Conservation (phyloP, 2,329 filamentous ascomycete genomes). For the Metarhizium brunneum region DNA sequence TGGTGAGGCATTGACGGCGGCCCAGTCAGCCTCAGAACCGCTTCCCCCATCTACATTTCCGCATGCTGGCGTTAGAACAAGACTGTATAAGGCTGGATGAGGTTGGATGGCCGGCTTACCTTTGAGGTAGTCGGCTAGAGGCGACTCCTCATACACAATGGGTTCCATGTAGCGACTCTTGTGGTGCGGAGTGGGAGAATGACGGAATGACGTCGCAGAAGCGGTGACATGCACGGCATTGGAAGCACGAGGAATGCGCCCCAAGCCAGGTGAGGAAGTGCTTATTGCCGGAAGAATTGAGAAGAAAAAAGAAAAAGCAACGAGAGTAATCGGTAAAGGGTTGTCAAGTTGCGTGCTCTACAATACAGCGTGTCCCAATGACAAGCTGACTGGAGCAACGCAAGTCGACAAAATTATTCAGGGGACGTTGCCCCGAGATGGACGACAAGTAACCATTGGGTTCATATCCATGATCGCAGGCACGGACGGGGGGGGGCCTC, state of each 20-base stretch:
- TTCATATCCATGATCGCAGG: too few relatives aligned
- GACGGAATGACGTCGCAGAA: constrained; percentile 15
- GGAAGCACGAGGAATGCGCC: constrained; percentile 9
- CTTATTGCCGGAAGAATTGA: background rate
- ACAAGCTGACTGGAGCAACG: too few relatives aligned
- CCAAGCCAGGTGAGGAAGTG: background rate
- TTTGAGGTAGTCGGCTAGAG: constrained; percentile 82
- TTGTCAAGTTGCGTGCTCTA: too few relatives aligned
- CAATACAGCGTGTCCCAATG: too few relatives aligned
- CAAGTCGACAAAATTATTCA: background rate
- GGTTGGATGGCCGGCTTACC: constrained; percentile 40
- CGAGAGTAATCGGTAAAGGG: background rate
- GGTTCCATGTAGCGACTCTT: constrained; percentile 56
- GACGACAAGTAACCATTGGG: too few relatives aligned
- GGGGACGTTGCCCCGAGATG: too few relatives aligned
- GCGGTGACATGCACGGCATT: constrained; percentile 20
- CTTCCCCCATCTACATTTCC: constrained; percentile 36
- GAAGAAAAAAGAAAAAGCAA: background rate
- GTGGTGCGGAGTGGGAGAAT: background rate
- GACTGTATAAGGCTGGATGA: background rate
- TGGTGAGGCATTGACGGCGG: constrained; percentile 28
- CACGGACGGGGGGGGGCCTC: too few relatives aligned
- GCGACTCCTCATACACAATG: constrained; percentile 77
- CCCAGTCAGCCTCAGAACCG: constrained; percentile 37
- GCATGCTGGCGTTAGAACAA: constrained; percentile 6